Conservation (phyloP, 106 monocot genomes). For the Acanthochlamys bracteata region DNA sequence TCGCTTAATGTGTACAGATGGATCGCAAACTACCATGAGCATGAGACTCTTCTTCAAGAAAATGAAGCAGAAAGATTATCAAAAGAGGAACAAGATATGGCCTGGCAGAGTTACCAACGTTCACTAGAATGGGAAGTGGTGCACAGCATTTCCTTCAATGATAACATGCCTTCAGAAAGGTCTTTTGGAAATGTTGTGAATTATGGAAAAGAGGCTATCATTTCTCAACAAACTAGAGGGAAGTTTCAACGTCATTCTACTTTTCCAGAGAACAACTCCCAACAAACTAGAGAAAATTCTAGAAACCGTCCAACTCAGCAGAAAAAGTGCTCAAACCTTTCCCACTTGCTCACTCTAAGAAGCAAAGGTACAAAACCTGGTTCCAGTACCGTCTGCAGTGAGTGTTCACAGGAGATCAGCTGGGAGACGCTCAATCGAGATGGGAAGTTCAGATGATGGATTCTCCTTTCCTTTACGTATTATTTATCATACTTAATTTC, state of each 20-base stretch:
- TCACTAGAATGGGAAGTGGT: slow-evolving; percentile 67
- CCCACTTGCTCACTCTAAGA: slow-evolving; percentile 76
- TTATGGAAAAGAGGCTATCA: too few relatives aligned
- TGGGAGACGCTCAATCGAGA: slow-evolving; percentile 93
- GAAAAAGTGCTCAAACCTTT: slow-evolving; percentile 82
- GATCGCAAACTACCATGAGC: slow-evolving; percentile 93
- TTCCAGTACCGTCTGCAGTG: slow-evolving; percentile 39
- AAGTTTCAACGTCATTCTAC: too few relatives aligned
- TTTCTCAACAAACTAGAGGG: too few relatives aligned
- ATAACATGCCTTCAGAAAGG: slow-evolving; percentile 11
- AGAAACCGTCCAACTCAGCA: slow-evolving; percentile 20
- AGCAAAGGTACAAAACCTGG: slow-evolving; percentile 79
- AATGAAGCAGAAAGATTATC: slow-evolving; percentile 84
- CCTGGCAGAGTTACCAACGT: slow-evolving; percentile 49
- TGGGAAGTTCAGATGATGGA: slow-evolving; percentile 38
- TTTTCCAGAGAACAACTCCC: slow-evolving; percentile 12
- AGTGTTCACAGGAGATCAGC: slow-evolving; percentile 81
- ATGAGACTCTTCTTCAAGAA: slow-evolving; percentile 88
- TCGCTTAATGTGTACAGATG: slow-evolving; percentile 35
- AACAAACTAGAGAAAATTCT: slow-evolving; percentile 33
- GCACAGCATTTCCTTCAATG: slow-evolving; percentile 23
- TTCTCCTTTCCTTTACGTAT: too few relatives aligned
- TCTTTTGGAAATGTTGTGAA: not conserved
- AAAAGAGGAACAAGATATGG: slow-evolving; percentile 95
- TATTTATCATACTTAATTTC: too few relatives aligned